These are phyloP conservation scores for Corrigiola litoralis DNA, from an alignment of 179 eudicot genomes.

Conservation along the genomic window DNA sequence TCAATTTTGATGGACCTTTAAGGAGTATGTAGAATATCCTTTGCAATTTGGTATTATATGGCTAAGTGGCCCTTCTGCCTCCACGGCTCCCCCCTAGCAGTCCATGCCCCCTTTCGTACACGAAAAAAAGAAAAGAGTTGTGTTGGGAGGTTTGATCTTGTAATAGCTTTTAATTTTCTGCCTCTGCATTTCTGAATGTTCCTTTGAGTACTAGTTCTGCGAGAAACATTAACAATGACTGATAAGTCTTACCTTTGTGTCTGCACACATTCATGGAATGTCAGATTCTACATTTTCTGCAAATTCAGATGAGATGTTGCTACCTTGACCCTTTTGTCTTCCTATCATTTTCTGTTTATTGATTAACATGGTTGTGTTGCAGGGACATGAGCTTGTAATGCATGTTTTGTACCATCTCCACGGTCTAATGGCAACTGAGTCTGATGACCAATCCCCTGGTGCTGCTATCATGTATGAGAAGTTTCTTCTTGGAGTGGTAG, in stretches of 20 bases:
- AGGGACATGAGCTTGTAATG: conserved; percentile 99
- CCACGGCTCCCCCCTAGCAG: no score
- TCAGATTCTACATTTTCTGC: background rate
- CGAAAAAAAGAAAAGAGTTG: no score
- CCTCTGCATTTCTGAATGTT: no score
- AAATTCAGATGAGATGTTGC: background rate
- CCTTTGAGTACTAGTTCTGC: no score
- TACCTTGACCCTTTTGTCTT: conserved; percentile 3
- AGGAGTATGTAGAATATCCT: no score
- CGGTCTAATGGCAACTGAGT: conserved; percentile 42
- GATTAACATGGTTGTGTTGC: conserved; percentile 21
- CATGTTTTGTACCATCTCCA: conserved; percentile 79
- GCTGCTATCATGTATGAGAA: conserved; percentile 72
- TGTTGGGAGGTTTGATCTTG: no score
- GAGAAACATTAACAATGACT: no score
- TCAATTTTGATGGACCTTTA: no score
- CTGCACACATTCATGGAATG: background rate
- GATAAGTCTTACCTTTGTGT: background rate
- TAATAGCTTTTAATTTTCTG: no score
- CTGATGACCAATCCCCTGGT: conserved; percentile 41
- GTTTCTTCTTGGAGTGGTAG: conserved; percentile 83
- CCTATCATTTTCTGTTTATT: background rate
- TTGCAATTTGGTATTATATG: no score
- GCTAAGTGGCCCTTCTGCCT: no score
- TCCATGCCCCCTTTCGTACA: no score